phyloP scores from a whole-genome alignment of 306 rosid genomes.

The Neltuma alba region DNA sequence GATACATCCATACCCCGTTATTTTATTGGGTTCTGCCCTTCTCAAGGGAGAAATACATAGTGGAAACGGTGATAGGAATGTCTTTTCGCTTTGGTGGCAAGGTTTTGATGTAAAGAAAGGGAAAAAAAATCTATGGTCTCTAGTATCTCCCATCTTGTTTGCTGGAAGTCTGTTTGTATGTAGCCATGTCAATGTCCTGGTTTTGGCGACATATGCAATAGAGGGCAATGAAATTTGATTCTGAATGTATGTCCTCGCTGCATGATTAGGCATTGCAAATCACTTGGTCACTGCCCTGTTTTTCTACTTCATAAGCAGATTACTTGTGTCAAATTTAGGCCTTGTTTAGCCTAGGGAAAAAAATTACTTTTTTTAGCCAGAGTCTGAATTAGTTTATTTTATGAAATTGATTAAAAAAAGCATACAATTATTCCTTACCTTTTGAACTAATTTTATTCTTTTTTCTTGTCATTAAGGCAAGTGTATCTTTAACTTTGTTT shows the following conservation, averaged over 20 bases:
- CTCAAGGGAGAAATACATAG: slow-evolving; percentile 11
- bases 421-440: too few relatives aligned
- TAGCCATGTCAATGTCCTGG: neutral
- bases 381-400: too few relatives aligned
- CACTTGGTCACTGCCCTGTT: neutral
- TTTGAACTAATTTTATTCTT: too few relatives aligned
- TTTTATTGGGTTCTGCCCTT: slow-evolving; percentile 32
- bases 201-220: slow-evolving; percentile 16
- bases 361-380: too few relatives aligned
- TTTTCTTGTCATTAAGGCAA: neutral
- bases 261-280: neutral
- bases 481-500: too few relatives aligned
- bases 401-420: too few relatives aligned
- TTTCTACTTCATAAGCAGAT: neutral
- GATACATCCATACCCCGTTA: slow-evolving; percentile 25
- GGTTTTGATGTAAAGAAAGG: slow-evolving; percentile 35
- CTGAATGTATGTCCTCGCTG: neutral
- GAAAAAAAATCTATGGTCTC: neutral
- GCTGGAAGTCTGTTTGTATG: slow-evolving; percentile 13
- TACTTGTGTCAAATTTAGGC: neutral
- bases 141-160: neutral
- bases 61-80: slow-evolving; percentile 17
- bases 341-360: neutral
- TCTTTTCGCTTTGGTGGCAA: too few relatives aligned
- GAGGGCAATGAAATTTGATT: slow-evolving; percentile 21